Base-by-base conservation (phyloP, 306 rosid genomes). In the Potentilla sterilis region DNA sequence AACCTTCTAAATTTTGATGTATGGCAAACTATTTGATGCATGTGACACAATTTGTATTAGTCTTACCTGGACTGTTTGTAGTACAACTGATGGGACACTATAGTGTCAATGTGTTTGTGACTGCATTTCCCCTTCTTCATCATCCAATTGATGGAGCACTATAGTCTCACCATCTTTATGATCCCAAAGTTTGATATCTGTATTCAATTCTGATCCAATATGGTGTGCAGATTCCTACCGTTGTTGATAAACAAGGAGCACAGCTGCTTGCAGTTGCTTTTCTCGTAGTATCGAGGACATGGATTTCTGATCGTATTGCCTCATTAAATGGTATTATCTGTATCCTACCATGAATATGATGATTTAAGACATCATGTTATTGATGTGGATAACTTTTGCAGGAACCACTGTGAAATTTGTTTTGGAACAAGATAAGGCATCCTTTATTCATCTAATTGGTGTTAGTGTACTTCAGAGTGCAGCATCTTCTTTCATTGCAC, bases 301-400 rank as follows among this genome's bases (percentile, higher is more conserved):
- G 91, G 97, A 88, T 96, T 72, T 96, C 97, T 42, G 97, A 92
- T 84, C 96, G 97, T 16, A 92, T 92, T 90, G 97, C 97, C 55
- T 87, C 93, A 40, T 75, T 92, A 80, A 92, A 92, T 77, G 97
- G 97, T 92, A 87, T 76, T 81, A 47, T 43, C 67, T 68, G 38
- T 67, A 62, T 62, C 65, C 61, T 77, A 34, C 75, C 46, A 51
- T 64, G 59, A 52, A 41, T 72, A 54, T 66, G 41, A 42, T 21
- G 46, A 28, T 81, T 13, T 70, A 47, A 66, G 75, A 54, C 76
- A 71, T 65, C 32, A 70, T 21, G 37, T 72, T 77, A 62, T 69
- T 84, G 79, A 75, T 79, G 73, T 34, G 67, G 63, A 40, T 78
- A 32, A 47, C 67, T 72, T 83, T 77, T 79, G 78, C 93, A 92